Conservation (phyloP, 139 green algal genomes). For the Chlorella sp. region DNA sequence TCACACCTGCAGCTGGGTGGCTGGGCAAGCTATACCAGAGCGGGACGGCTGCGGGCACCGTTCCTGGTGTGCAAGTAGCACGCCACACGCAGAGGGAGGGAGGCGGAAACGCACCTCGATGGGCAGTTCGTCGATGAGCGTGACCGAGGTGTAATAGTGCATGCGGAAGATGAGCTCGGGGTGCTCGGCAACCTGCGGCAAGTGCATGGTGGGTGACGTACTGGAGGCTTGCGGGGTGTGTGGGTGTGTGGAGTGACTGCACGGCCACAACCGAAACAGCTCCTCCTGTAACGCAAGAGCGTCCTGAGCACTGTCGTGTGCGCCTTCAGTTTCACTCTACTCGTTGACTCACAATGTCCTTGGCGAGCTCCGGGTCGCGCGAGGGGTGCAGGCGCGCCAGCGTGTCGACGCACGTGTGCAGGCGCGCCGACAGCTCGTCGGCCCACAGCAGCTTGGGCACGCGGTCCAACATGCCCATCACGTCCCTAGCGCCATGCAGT, state of each 20-base stretch:
- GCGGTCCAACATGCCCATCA: slow-evolving; percentile 17
- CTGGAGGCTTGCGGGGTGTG: too few species aligned
- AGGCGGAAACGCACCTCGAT: slow-evolving; percentile 48
- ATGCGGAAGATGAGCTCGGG: slow-evolving; percentile 38
- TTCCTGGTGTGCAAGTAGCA: too few species aligned
- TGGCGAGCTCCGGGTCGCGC: slow-evolving; percentile 4
- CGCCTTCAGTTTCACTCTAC: background rate
- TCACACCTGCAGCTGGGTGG: too few species aligned
- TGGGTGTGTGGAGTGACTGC: too few species aligned
- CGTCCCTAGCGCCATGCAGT: too few species aligned
- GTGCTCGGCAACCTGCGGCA: slow-evolving; percentile 24
- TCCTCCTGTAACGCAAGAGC: too few species aligned
- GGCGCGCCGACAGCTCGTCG: slow-evolving; percentile 9
- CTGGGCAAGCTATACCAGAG: too few species aligned
- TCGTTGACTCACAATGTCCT: slow-evolving; percentile 2
- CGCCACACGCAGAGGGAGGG: too few species aligned
- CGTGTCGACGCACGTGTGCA: background rate
- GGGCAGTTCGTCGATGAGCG: slow-evolving; percentile 36
- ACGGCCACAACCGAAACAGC: too few species aligned
- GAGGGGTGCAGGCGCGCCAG: slow-evolving; percentile 27
- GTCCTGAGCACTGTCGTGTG: too few species aligned
- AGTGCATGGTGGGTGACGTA: background rate
- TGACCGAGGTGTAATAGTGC: slow-evolving; percentile 31
- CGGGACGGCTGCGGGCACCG: too few species aligned
- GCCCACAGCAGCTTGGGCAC: slow-evolving; percentile 18